phyloP scores from a whole-genome alignment of 768 basidiomycete species.

The Paxillus ammoniavirescens region DNA sequence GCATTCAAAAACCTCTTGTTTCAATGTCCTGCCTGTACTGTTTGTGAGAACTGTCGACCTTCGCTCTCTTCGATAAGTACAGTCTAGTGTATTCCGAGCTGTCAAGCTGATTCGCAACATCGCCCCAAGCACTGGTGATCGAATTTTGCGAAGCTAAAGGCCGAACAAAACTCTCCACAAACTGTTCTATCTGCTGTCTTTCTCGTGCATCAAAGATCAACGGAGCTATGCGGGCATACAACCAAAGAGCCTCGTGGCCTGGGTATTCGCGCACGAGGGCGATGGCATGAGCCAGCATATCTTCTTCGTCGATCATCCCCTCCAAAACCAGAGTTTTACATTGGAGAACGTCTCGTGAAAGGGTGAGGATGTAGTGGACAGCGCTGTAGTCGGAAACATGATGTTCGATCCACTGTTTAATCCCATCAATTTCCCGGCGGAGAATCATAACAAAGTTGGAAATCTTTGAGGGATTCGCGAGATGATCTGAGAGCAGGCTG shows the following conservation, averaged over 20 bases:
- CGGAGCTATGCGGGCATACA: constrained; percentile 35
- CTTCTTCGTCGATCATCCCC: constrained; percentile 2
- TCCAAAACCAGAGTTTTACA: constrained; percentile 3
- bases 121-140: background rate
- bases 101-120: background rate
- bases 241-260: constrained; percentile 61
- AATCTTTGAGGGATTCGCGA: constrained; percentile 12
- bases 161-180: constrained; percentile 14
- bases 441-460: constrained; percentile 33
- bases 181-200: constrained; percentile 3
- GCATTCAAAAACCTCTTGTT: too few relatives aligned
- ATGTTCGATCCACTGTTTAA: constrained; percentile 54
- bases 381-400: constrained; percentile 71
- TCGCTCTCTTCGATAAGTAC: constrained; percentile 7
- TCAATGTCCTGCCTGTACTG: too few relatives aligned
- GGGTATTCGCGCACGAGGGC: constrained; percentile 52
- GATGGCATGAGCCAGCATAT: constrained; percentile 40
- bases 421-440: constrained; percentile 33
- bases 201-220: constrained; percentile 2
- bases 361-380: constrained; percentile 48
- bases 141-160: constrained; percentile 9
- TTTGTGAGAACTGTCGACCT: too few relatives aligned
- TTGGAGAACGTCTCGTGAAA: constrained; percentile 25
- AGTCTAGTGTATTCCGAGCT: constrained; percentile 6
- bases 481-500: constrained; percentile 23